These are phyloP conservation scores for Castanopsis chinensis DNA, from an alignment of 306 rosid genomes.

Conservation along the genomic window DNA sequence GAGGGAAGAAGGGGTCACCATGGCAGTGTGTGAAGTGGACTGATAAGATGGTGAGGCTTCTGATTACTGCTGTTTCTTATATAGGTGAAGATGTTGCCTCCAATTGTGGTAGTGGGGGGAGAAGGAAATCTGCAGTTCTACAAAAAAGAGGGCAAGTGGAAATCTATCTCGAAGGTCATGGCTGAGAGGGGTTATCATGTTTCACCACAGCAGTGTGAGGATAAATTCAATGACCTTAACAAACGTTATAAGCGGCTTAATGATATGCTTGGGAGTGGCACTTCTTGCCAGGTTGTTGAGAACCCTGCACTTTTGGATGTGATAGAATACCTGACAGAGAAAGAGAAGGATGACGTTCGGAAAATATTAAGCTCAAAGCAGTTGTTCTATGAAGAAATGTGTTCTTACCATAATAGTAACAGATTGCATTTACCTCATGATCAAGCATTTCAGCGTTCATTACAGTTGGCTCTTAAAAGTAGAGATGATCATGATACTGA, in stretches of 20 bases:
- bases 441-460: slow-evolving; percentile 74
- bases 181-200: slow-evolving; percentile 84
- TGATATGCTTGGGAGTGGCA: slow-evolving; percentile 91
- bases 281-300: slow-evolving; percentile 89
- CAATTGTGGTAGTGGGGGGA: slow-evolving; percentile 52
- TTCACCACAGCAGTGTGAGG: slow-evolving; percentile 98
- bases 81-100: slow-evolving; percentile 62
- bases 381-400: slow-evolving; percentile 88
- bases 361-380: slow-evolving; percentile 87
- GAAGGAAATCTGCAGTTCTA: slow-evolving; percentile 59
- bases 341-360: slow-evolving; percentile 80
- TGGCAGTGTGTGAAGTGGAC: slow-evolving; percentile 98
- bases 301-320: slow-evolving; percentile 74
- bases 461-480: slow-evolving; percentile 69
- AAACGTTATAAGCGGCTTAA: slow-evolving; percentile 86
- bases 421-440: slow-evolving; percentile 91
- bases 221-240: slow-evolving; percentile 89
- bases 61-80: slow-evolving; percentile 84
- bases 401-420: slow-evolving; percentile 85
- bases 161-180: slow-evolving; percentile 85
- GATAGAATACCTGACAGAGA: slow-evolving; percentile 62
- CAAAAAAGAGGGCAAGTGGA: slow-evolving; percentile 97
- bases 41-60: slow-evolving; percentile 88
- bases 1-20: slow-evolving; percentile 63
- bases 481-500: slow-evolving; percentile 68